Evolutionary conservation across 192 early-diverging fungal species (phyloP), one percentile per base, ranked within the genome.

Genomic region (Diversispora eburnea): DNA sequence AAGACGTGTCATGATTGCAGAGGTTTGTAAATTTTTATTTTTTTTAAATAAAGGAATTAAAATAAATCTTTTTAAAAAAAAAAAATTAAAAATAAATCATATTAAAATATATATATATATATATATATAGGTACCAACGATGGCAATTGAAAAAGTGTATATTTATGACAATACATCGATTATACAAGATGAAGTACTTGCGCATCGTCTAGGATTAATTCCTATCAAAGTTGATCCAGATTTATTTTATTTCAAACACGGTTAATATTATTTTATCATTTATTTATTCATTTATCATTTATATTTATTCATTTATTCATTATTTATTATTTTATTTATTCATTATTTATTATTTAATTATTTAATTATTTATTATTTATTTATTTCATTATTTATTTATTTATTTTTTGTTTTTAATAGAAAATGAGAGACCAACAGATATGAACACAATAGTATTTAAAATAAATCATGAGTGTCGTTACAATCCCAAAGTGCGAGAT

Each of bases 91-190:
- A 3, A 63, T 41, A 63, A 19, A 42, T 3, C 42, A 41, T 5
- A 55, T 12, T 15, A 17, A 22, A 51, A 39, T n/a, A n/a, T n/a
- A n/a, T n/a, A n/a, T n/a, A 33, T 49, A 52, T 67, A 63, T 8
- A 20, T 65, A 25, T 39, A 47, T 54, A 33, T 41, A 90, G 88
- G 86, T 99, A 17, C 96, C 97, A 17, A 96, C 96, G 0, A 94
- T 99, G 96, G 97, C 97, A 4, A 96, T 98, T 57, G 95, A 98
- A 77, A 88, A 91, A 20, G 94, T 98, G 22, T 99, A 89, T 78
- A 84, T 97, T 55, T 84, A 90, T 80, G 92, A 96, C 84, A 96
- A 97, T 84, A 95, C 91, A 1, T 89, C 88, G 2, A 86, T 99
- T 51, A 86, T 99, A 73, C 90, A 92, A 61, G 97, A 99, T 79